Conservation (phyloP, 331 rosid species). For the Prunus yedoensis region DNA sequence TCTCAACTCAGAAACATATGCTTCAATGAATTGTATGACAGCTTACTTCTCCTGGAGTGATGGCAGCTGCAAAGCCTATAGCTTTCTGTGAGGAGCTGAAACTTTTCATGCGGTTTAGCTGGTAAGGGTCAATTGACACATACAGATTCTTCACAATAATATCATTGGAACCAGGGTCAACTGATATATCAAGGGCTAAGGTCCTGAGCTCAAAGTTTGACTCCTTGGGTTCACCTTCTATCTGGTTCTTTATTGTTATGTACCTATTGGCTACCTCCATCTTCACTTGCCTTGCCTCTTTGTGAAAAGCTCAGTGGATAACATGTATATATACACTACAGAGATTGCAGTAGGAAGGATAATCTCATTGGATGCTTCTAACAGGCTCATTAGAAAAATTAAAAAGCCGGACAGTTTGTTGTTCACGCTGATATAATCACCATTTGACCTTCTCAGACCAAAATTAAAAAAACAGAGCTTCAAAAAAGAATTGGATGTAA, state of each 20-base stretch:
- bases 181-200: conserved; percentile 20
- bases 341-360: background rate
- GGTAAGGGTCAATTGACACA: conserved; percentile 67
- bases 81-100: conserved; percentile 41
- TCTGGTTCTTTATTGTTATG: conserved; percentile 27
- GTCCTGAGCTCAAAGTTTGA: conserved; percentile 50
- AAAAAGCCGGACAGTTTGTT: background rate
- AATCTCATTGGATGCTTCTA: background rate
- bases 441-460: no score
- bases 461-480: no score
- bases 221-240: conserved; percentile 50
- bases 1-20: background rate
- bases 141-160: conserved; percentile 57
- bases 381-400: background rate
- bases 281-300: background rate
- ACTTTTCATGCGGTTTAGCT: conserved; percentile 58
- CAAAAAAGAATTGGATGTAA: no score
- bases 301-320: background rate
- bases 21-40: no score
- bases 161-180: conserved; percentile 37
- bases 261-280: conserved; percentile 53
- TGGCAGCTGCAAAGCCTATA: conserved; percentile 15
- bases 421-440: no score
- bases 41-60: conserved; percentile 46
- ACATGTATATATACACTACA: background rate